Base-by-base conservation (phyloP, 805 yeast genomes). In the Suhomyces emberorum region DNA sequence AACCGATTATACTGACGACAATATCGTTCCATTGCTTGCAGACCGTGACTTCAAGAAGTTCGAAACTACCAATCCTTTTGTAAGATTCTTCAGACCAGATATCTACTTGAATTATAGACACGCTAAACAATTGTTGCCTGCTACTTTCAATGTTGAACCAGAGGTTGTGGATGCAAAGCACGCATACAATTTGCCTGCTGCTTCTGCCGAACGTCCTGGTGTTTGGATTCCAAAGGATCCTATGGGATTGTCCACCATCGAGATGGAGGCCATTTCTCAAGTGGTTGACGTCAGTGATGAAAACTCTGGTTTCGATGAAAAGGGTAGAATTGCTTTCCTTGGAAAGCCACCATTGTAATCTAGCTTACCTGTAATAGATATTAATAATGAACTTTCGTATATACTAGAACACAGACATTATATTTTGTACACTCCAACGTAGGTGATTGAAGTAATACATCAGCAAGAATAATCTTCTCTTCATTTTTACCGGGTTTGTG, bases 181-280 rank as follows among this genome's bases (percentile, higher is more conserved):
- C 43, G 93, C 95, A 0, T 91, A 82, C 60, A 77, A 79, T 51
- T 75, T 73, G 52, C 97, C 97, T 2, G 85, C 82, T 5, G 79
- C 82, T 12, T 65, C 77, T 18, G 82, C 82, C 0, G 57, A 69
- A 30, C 74, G 85, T 48, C 95, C 95, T 2, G 68, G 70, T n/a
- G 63, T 91, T 15, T 91, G 98, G 98, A 77, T 91, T 51, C 95
- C 97, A n/a, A 67, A 69, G 39, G 98, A 91, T 57, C 82, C 86
- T 7, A 77, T 79, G 75, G 98, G 98, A 1, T 74, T 87, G 48
- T 83, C 95, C 1, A 61, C 69, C 2, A 55, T 52, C 10, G 79
- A 81, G 49, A 79, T 84, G 15, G 73, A 72, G 26, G 66, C 76
- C 28, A 70, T 86, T 34, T 56, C 65, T 15, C 72, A 69, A 1